A percentile compares a stretch with the other conserved stretches of the same genome.
phyloP scores from a whole-genome alignment of 1,284 basidiomycete species.

The Puccinia novopanici region DNA sequence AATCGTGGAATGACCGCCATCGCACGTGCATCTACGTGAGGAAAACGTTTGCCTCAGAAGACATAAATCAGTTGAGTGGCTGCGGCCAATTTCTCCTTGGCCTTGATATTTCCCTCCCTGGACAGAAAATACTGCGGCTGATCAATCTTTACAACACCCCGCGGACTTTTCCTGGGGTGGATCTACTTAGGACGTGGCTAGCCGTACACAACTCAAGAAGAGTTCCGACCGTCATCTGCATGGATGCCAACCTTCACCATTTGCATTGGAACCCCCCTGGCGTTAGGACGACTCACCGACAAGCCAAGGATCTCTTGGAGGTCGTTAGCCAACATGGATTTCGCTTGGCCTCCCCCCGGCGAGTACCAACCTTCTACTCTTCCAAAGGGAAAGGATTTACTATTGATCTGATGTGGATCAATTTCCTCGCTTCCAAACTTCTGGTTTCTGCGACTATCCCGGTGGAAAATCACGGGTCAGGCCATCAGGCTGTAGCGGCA shows the following conservation, averaged over 20 bases:
- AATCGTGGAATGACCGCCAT: background rate
- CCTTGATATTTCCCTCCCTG: background rate
- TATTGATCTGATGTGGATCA: conserved; percentile 22
- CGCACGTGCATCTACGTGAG: background rate
- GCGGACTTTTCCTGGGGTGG: too few species aligned
- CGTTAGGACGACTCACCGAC: background rate
- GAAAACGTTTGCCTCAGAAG: too few species aligned
- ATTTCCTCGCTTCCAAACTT: background rate
- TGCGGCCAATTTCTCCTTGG: background rate
- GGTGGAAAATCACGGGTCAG: background rate
- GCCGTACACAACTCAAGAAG: too few species aligned
- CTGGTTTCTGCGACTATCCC: background rate
- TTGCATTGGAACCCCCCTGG: conserved; percentile 1
- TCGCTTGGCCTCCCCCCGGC: background rate
- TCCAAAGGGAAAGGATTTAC: background rate
- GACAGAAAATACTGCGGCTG: too few species aligned
- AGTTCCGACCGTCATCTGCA: background rate
- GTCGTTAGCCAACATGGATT: background rate
- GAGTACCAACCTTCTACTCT: background rate
- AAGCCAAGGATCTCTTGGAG: background rate
- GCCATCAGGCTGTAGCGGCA: conserved; percentile 15
- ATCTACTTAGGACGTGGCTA: too few species aligned
- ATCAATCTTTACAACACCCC: too few species aligned
- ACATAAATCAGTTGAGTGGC: background rate
- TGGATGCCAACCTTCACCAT: background rate